Base-by-base conservation (phyloP, 768 basidiomycete genomes). In the Lactarius deliciosus region DNA sequence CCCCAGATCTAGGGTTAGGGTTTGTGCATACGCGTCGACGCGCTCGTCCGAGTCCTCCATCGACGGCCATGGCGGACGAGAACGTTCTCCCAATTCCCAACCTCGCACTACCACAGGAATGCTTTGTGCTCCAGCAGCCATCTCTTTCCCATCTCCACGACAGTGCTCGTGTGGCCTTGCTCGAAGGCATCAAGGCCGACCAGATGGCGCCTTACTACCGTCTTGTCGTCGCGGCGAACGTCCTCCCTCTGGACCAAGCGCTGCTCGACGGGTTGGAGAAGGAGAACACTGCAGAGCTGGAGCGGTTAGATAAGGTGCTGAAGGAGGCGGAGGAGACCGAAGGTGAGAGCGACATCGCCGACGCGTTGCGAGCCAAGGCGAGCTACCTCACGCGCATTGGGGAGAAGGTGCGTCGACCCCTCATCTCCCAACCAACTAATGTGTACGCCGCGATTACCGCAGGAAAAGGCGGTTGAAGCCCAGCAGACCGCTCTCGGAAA, bases 281-380 rank as follows among this genome's bases (percentile, higher is more conserved):
- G 58, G 82, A 84, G 41, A 98, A 98, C 76, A 77, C 81, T 61
- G 85, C 84, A 55, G 86, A 90, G 72, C 83, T 98, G 34, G 81
- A 85, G 60, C 84, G 83, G 71, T 77, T 98, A 13, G 91, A 96
- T 61, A 86, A 86, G 67, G 81, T 90, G 56, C 80, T 97, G 43
- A 86, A 83, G 61, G 94, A 96, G 71, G 95, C 96, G 0, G 84
- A 93, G 79, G 90, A 92, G 79, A 92, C 87, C 2, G 89, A 96
- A 73, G 96, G 96, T 65, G 96, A 98, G 76, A 89, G 89, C 1
- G 96, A 98, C 76, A 92, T 98, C 64, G 87, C 87, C 22, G 96
- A 98, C 72, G 89, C 88, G 1, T 81, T 98, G 47, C 86, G 90
- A 64, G 90, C 90, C 1, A 82, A 87, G 68, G 96, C 96, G 22